A percentile compares a stretch with the other conserved stretches of the same genome.
Conservation (phyloP, 2,329 filamentous ascomycete species). For the Hypoxylon sp. region DNA sequence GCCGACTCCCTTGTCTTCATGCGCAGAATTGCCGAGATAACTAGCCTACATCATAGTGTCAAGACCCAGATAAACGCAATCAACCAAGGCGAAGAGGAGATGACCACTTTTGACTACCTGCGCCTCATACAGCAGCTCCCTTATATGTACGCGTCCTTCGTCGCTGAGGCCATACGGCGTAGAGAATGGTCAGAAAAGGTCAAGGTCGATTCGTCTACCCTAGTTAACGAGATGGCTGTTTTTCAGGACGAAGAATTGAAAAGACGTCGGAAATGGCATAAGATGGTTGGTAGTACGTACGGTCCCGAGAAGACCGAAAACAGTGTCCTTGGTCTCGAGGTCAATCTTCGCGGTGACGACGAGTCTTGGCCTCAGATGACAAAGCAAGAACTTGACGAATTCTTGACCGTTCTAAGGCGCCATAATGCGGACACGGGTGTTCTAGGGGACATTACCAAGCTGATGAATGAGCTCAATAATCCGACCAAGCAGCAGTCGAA, state of each 20-base stretch:
- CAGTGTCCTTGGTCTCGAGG: conserved; percentile 81
- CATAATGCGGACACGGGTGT: conserved; percentile 75
- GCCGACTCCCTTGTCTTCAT: conserved; percentile 78
- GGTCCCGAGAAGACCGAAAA: conserved; percentile 75
- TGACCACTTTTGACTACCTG: conserved; percentile 84
- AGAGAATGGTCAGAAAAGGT: conserved; percentile 95
- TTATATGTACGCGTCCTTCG: conserved; percentile 88
- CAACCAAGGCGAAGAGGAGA: conserved; percentile 79
- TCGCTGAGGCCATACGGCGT: conserved; percentile 86
- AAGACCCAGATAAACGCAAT: conserved; percentile 79
- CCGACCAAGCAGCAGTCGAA: conserved; percentile 90
- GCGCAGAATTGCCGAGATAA: conserved; percentile 84
- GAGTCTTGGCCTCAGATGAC: conserved; percentile 83
- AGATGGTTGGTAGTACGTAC: conserved; percentile 81
- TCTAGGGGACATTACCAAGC: conserved; percentile 78
- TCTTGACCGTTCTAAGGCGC: conserved; percentile 74
- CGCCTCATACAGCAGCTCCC: conserved; percentile 86
- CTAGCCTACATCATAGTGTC: conserved; percentile 78
- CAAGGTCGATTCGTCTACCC: conserved; percentile 83
- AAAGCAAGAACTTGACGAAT: conserved; percentile 81
- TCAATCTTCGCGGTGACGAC: conserved; percentile 85
- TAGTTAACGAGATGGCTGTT: conserved; percentile 92
- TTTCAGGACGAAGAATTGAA: conserved; percentile 95
- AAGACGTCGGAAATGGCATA: conserved; percentile 89
- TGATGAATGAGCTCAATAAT: conserved; percentile 81